These are phyloP conservation scores for Alternaria novae-zelandiae DNA, from an alignment of 2,329 filamentous ascomycete species.

Conservation along the genomic window DNA sequence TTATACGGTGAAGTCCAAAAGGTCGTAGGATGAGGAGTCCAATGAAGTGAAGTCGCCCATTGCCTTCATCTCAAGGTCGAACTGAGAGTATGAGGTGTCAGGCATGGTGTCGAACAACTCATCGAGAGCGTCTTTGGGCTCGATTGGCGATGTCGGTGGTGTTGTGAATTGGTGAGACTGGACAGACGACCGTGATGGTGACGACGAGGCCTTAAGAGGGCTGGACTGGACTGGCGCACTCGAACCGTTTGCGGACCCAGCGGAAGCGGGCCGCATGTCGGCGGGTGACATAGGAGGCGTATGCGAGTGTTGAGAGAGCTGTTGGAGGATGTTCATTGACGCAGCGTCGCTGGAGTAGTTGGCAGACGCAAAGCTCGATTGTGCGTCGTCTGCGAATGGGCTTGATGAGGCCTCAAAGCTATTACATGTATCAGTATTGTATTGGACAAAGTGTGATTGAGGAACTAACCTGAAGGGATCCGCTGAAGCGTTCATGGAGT, in stretches of 20 bases:
- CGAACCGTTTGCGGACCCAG: slow-evolving; percentile 27
- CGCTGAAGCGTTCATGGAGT: slow-evolving; percentile 34
- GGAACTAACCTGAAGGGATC: slow-evolving; percentile 39
- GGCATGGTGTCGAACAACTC: slow-evolving; percentile 42
- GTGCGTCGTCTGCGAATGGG: slow-evolving; percentile 33
- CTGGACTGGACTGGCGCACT: slow-evolving; percentile 29
- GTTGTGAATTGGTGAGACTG: slow-evolving; percentile 48
- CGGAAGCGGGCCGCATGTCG: slow-evolving; percentile 35
- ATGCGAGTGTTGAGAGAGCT: slow-evolving; percentile 43
- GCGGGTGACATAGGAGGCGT: slow-evolving; percentile 49
- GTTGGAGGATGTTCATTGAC: slow-evolving; percentile 44
- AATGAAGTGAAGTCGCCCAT: slow-evolving; percentile 44
- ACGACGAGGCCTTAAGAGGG: slow-evolving; percentile 37
- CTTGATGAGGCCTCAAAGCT: slow-evolving; percentile 43
- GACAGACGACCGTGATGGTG: slow-evolving; percentile 43
- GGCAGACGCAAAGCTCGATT: slow-evolving; percentile 37
- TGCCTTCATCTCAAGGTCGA: slow-evolving; percentile 49
- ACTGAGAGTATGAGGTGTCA: slow-evolving; percentile 44
- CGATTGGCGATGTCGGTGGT: slow-evolving; percentile 45
- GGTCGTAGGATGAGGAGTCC: slow-evolving; percentile 40
- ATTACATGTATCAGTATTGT: slow-evolving; percentile 19
- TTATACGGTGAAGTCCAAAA: slow-evolving; percentile 45
- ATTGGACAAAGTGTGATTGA: background rate
- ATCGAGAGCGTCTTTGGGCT: slow-evolving; percentile 42
- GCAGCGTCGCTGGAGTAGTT: slow-evolving; percentile 39